A percentile compares a stretch with the other conserved stretches of the same genome.
These are phyloP conservation scores for Climacium dendroides DNA, from an alignment of 225 moss, liverwort and hornwort species.

Conservation along the genomic window DNA sequence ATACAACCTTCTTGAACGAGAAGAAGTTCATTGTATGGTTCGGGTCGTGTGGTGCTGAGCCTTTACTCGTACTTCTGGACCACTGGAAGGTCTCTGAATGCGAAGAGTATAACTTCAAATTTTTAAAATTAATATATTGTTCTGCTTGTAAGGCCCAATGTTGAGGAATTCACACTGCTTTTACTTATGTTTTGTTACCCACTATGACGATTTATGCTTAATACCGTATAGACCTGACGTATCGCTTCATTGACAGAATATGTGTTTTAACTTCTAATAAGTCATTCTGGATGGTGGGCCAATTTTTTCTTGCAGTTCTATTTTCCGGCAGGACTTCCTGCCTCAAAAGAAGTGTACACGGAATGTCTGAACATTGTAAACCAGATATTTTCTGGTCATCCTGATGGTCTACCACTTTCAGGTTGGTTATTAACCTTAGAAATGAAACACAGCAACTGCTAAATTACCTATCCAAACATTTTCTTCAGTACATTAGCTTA, in stretches of 20 bases:
- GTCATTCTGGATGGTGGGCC: background rate
- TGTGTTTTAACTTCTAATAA: background rate
- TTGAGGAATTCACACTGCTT: background rate
- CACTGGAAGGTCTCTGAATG: background rate
- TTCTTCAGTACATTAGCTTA: background rate
- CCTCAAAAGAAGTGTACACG: constrained; percentile 60
- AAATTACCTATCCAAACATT: background rate
- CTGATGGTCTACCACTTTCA: constrained; percentile 65
- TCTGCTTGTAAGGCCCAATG: background rate
- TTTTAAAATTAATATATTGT: background rate
- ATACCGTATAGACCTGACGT: background rate
- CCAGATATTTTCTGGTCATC: constrained; percentile 59
- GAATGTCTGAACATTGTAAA: constrained; percentile 61
- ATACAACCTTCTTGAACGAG: constrained; percentile 44
- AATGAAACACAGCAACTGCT: background rate
- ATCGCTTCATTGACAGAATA: background rate
- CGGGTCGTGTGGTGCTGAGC: constrained; percentile 10
- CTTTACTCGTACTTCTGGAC: background rate
- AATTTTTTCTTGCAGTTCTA: constrained; percentile 63
- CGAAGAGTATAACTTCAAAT: background rate
- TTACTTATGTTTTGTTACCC: background rate
- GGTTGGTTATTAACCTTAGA: constrained; percentile 15
- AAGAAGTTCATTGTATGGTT: constrained; percentile 50
- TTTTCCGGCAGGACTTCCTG: constrained; percentile 77
- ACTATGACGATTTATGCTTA: background rate